Conservation (phyloP, 2,329 filamentous ascomycete genomes). For the Macroventuria anomochaeta region DNA sequence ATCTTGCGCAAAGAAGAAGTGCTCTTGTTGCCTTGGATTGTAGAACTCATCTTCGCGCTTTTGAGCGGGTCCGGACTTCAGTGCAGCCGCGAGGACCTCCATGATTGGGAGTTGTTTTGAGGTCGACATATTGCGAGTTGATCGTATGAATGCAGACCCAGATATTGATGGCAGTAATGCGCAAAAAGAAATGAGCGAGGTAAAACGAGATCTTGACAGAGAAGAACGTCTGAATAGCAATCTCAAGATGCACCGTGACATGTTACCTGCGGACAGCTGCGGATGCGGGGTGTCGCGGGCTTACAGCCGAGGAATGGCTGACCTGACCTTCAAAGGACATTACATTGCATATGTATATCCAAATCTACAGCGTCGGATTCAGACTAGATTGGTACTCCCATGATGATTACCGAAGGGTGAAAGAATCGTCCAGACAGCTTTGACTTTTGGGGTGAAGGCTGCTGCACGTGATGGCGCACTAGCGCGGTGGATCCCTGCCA, state of each 20-base stretch:
- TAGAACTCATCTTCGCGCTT: conserved; percentile 23
- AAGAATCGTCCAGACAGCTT: too few species aligned
- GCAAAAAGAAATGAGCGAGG: too few species aligned
- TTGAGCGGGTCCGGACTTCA: conserved; percentile 23
- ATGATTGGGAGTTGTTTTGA: conserved; percentile 20
- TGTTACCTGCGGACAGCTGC: background rate
- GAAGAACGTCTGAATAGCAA: background rate
- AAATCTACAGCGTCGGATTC: too few species aligned
- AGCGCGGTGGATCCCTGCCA: conserved; percentile 30
- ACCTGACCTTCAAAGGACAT: too few species aligned
- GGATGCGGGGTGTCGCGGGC: background rate
- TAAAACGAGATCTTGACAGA: background rate
- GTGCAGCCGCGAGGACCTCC: conserved; percentile 19
- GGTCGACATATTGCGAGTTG: background rate
- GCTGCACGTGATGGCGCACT: conserved; percentile 35
- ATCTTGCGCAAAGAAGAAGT: background rate
- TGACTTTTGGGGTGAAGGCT: background rate
- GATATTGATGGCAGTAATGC: background rate
- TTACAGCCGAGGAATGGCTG: background rate
- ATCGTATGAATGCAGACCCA: background rate
- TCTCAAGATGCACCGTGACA: background rate
- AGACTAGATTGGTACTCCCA: too few species aligned
- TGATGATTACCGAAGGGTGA: too few species aligned
- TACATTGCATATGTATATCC: too few species aligned
- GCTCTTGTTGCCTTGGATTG: conserved; percentile 15